These are phyloP conservation scores for Pythium pyrilobum DNA, from an alignment of 352 stramenopile genomes.

Conservation along the genomic window DNA sequence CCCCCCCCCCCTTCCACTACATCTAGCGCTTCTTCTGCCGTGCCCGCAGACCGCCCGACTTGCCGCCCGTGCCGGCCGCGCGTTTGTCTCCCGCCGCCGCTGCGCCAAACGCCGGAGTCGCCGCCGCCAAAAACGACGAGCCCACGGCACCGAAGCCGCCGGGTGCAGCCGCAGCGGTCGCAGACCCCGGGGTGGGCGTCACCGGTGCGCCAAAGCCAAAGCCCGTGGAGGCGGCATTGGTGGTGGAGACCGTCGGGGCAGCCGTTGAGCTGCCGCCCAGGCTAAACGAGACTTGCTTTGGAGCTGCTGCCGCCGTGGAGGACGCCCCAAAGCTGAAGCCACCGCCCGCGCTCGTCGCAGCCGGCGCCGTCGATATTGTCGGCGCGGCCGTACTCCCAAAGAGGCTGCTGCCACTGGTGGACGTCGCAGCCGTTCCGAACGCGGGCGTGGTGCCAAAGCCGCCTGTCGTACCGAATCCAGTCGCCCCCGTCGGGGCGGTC, in stretches of 20 bases:
- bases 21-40: slow-evolving; percentile 45
- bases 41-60: slow-evolving; percentile 20
- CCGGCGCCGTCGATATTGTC: slow-evolving; percentile 1
- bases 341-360: slow-evolving; percentile 10
- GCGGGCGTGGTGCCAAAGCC: slow-evolving; percentile 1
- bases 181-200: slow-evolving; percentile 20
- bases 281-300: slow-evolving; percentile 67
- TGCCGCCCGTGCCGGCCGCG: slow-evolving; percentile 1
- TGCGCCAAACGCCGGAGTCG: slow-evolving; percentile 10
- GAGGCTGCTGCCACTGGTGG: background rate
- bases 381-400: slow-evolving; percentile 10
- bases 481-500: slow-evolving; percentile 1
- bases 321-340: slow-evolving; percentile 38
- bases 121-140: slow-evolving; percentile 42
- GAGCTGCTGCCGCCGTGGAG: slow-evolving; percentile 11
- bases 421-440: too few relatives aligned
- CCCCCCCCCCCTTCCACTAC: background rate
- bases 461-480: slow-evolving; percentile 1
- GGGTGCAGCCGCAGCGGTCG: slow-evolving; percentile 6
- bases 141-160: slow-evolving; percentile 39
- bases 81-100: slow-evolving; percentile 27
- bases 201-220: slow-evolving; percentile 24
- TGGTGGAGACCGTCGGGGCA: slow-evolving; percentile 13
- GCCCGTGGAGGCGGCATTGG: slow-evolving; percentile 7
- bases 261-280: slow-evolving; percentile 9